Percentiles rank a stretch among this genome's conserved stretches.
phyloP scores from a whole-genome alignment of 768 basidiomycete species.

The Cyathus striatus region DNA sequence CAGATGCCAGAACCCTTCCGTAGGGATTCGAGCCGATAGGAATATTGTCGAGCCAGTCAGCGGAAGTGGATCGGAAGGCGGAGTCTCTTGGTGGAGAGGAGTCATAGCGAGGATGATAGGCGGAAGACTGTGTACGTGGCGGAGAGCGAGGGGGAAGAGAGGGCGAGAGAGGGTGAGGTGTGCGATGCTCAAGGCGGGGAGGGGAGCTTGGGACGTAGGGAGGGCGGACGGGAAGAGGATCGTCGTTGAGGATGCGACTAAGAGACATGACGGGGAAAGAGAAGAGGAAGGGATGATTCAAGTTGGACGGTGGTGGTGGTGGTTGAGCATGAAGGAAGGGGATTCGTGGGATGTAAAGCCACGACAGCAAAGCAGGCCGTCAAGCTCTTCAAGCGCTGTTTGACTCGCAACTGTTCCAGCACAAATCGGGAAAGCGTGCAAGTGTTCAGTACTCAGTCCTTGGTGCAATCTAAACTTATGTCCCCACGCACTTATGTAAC shows the following conservation, averaged over 20 bases:
- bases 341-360: slow-evolving; percentile 33
- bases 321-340: slow-evolving; percentile 10
- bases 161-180: slow-evolving; percentile 12
- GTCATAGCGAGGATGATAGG: slow-evolving; percentile 8
- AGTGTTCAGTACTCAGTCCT: neutral
- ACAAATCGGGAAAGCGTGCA: neutral
- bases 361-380: slow-evolving; percentile 16
- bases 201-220: slow-evolving; percentile 24
- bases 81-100: too few species aligned
- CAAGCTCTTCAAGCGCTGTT: too few species aligned
- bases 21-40: too few species aligned
- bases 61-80: too few species aligned
- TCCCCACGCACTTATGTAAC: too few species aligned
- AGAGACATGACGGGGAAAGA: slow-evolving; percentile 54
- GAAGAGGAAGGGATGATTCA: slow-evolving; percentile 1
- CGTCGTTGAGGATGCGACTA: slow-evolving; percentile 76
- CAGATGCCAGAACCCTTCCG: too few species aligned
- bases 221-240: slow-evolving; percentile 38
- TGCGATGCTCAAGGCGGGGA: slow-evolving; percentile 12
- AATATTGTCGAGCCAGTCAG: slow-evolving; percentile 1
- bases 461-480: too few species aligned
- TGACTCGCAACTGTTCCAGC: slow-evolving; percentile 4
- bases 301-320: slow-evolving; percentile 3
- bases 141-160: slow-evolving; percentile 20
- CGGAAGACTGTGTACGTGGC: slow-evolving; percentile 13